A percentile compares a stretch with the other conserved stretches of the same genome.
Evolutionary conservation across 2,329 filamentous ascomycete genomes (phyloP).

Genomic region (Diaporthe velutina): DNA sequence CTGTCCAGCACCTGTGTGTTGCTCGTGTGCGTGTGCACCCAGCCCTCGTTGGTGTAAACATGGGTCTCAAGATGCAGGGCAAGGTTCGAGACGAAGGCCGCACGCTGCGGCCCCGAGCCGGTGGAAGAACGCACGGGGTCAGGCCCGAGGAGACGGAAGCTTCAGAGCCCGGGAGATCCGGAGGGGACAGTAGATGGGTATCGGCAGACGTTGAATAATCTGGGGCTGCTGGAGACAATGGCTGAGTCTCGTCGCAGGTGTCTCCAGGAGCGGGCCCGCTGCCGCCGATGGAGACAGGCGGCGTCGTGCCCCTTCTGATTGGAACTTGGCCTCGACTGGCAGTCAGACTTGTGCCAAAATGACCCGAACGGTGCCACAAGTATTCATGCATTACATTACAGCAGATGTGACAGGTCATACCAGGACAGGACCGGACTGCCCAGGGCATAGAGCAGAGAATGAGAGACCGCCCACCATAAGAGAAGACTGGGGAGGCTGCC

Average conservation of each 20-base stretch:
- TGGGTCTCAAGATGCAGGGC: not conserved
- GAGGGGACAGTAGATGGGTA: not conserved
- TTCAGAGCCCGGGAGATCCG: constrained; percentile 6
- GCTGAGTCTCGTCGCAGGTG: constrained; percentile 8
- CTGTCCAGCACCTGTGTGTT: not conserved
- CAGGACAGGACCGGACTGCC: not conserved
- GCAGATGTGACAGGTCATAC: constrained; percentile 3
- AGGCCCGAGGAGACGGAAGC: constrained; percentile 26
- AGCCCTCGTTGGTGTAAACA: not conserved
- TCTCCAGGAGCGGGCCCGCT: constrained; percentile 5
- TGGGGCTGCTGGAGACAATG: constrained; percentile 13
- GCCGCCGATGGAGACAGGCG: not conserved
- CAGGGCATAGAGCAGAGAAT: not conserved
- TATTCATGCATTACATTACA: no score
- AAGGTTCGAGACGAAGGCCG: constrained; percentile 2
- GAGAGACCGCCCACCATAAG: not conserved
- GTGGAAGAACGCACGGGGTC: not conserved
- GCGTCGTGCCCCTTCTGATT: constrained; percentile 3
- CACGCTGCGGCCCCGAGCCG: not conserved
- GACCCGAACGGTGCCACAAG: not conserved
- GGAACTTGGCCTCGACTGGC: not conserved
- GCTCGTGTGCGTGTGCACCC: not conserved
- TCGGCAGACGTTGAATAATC: constrained; percentile 15
- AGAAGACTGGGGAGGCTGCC: not conserved
- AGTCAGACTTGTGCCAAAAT: not conserved